These are phyloP conservation scores for Talaromyces stipitatus DNA, from an alignment of 495 filamentous ascomycete genomes.

Conservation along the genomic window DNA sequence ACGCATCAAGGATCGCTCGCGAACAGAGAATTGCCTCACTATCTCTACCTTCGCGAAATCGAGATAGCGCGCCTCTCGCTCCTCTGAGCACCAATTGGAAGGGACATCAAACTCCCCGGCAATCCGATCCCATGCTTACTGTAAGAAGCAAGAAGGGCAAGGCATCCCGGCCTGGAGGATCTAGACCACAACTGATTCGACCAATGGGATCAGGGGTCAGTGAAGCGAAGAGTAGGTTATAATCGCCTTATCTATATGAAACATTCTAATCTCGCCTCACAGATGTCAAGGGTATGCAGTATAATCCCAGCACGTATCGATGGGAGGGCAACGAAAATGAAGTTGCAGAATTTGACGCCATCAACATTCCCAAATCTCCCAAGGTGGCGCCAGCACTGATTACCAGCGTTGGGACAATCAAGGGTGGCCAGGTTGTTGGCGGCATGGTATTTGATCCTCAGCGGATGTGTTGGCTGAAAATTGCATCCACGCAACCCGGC, in stretches of 20 bases:
- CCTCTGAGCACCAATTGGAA: constrained; percentile 73
- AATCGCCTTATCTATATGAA: constrained; percentile 4
- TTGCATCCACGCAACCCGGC: constrained; percentile 37
- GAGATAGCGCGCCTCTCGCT: constrained; percentile 48
- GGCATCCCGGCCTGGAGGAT: constrained; percentile 39
- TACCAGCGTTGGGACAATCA: constrained; percentile 65
- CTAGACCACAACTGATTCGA: constrained; percentile 67
- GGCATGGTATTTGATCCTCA: constrained; percentile 97
- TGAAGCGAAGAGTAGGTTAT: constrained; percentile 57
- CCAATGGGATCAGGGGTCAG: constrained; percentile 53
- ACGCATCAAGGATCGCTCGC: constrained; percentile 79
- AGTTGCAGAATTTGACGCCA: constrained; percentile 63
- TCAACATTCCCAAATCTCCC: constrained; percentile 32
- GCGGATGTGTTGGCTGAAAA: constrained; percentile 91
- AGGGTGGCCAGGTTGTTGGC: constrained; percentile 81
- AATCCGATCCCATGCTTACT: constrained; percentile 27
- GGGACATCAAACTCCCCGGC: constrained; percentile 57
- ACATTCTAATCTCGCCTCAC: constrained; percentile 18
- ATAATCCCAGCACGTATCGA: constrained; percentile 72
- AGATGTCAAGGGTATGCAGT: constrained; percentile 92
- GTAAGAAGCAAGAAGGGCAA: constrained; percentile 50
- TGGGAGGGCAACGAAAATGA: constrained; percentile 97
- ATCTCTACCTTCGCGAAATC: constrained; percentile 25
- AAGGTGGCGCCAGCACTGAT: constrained; percentile 88
- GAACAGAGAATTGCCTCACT: constrained; percentile 67